Base-by-base conservation (phyloP, 2,329 filamentous ascomycete genomes). In the Penicillium expansum region DNA sequence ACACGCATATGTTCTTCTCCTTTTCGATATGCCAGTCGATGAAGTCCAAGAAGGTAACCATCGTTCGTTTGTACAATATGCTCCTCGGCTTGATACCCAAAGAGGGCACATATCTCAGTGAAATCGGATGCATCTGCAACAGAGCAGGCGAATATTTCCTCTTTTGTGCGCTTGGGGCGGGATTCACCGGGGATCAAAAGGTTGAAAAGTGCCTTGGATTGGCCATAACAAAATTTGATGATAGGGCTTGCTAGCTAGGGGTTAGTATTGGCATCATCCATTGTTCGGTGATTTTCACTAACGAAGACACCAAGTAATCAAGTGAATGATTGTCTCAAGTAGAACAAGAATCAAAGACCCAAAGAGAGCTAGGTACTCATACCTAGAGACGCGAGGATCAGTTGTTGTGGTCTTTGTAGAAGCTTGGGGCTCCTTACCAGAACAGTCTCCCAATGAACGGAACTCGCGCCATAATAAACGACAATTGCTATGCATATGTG, bases 31-130 rank as follows among this genome's bases (percentile, higher is more conserved):
- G 90, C 90, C 45, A 99, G 77, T 8, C 94, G 85, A 74, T 99
- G 94, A 56, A 97, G 77, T 9, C 93, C 93, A 16, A 99, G 83
- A 43, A 99, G 80, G 71, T 95, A 99, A 16, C 94, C 94, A 79
- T 99, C 94, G 60, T 86, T 87, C 2, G 94, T 99, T 75, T 96
- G 92, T 11, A 96, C 90, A 48, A 99, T 88, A 73, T 99, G 94
- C 76, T 99, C 94, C 73, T 99, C 94, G 6, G 93, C 91, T 66
- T 91, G 89, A 75, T 97, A 97, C 45, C 92, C 93, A 74, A 88
- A 96, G 13, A 96, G 78, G 38, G 87, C 88, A 75, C 93, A 97
- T n/a, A 99, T 83, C 70, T 97, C 93, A 44, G 91, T 86, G 72
- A 99, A 97, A 70, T 97, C 94, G 59, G 90, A 85, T 5, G 93